A percentile compares a stretch with the other conserved stretches of the same genome.
phyloP scores from a whole-genome alignment of 345 rosid species.

The Lagerstroemia speciosa region DNA sequence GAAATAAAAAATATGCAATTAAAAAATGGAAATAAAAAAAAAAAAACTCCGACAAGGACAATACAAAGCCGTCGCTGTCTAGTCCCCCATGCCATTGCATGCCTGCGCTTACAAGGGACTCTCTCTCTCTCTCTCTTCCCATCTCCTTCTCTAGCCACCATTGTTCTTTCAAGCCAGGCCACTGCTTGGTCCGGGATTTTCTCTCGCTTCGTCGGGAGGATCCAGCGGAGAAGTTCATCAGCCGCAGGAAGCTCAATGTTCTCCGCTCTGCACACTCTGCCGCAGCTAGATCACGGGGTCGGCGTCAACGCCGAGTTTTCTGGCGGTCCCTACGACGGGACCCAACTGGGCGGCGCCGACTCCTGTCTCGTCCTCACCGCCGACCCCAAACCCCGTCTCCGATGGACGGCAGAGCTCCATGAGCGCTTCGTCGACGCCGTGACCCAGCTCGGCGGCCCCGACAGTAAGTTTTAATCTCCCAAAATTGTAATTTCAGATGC shows the following conservation, averaged over 20 bases:
- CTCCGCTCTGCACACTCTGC: conserved; percentile 68
- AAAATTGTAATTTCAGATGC: neutral
- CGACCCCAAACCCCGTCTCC: conserved; percentile 95
- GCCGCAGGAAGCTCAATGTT: conserved; percentile 33
- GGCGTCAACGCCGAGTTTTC: conserved; percentile 29
- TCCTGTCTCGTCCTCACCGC: conserved; percentile 75
- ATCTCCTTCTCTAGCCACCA: neutral
- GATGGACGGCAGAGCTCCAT: conserved; percentile 95
- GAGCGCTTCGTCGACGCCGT: conserved; percentile 90
- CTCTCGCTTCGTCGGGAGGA: conserved; percentile 8
- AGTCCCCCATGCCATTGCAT: conserved; percentile 13
- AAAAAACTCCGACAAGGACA: conserved; percentile 18
- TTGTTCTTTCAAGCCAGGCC: neutral
- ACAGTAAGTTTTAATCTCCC: conserved; percentile 38
- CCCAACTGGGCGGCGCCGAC: conserved; percentile 52
- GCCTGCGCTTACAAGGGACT: neutral
- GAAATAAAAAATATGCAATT: neutral
- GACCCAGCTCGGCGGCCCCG: conserved; percentile 94
- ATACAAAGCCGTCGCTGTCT: conserved; percentile 10
- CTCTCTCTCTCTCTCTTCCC: neutral
- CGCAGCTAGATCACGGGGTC: conserved; percentile 35
- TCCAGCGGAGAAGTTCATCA: neutral
- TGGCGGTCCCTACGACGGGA: conserved; percentile 54
- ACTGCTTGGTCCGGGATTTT: neutral
- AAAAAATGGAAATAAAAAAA: neutral